phyloP scores from a whole-genome alignment of 495 filamentous ascomycete genomes.

The Hypoxylon crocopeplum region DNA sequence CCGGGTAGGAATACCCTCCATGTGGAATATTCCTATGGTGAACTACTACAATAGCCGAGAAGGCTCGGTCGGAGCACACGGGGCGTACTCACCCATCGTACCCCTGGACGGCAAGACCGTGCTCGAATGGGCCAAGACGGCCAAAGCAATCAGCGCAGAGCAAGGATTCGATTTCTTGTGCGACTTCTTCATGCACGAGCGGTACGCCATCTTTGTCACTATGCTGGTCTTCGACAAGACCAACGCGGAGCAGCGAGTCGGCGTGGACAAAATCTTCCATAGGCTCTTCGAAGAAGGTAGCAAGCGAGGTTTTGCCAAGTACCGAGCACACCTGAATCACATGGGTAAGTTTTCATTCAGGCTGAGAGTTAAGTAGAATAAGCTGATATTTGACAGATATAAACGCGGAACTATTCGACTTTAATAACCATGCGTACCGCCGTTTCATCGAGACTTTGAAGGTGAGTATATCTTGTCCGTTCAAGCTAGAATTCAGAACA shows the following conservation, averaged over 20 bases:
- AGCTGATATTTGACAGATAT: constrained; percentile 42
- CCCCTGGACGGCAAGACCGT: constrained; percentile 47
- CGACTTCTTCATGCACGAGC: constrained; percentile 55
- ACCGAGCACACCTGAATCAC: constrained; percentile 51
- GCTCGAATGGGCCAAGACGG: constrained; percentile 48
- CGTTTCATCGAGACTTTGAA: constrained; percentile 53
- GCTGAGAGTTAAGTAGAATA: neutral
- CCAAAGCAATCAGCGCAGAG: constrained; percentile 46
- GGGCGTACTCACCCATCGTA: constrained; percentile 52
- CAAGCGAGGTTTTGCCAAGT: constrained; percentile 50
- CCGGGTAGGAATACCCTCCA: constrained; percentile 48
- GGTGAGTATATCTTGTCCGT: constrained; percentile 25
- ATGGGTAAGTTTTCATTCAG: constrained; percentile 45
- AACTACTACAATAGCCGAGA: constrained; percentile 44
- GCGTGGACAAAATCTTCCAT: constrained; percentile 42
- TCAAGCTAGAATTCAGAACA: neutral
- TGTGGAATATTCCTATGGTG: constrained; percentile 52
- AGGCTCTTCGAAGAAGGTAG: constrained; percentile 46
- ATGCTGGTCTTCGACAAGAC: constrained; percentile 55
- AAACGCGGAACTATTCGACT: constrained; percentile 52
- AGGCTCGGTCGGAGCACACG: constrained; percentile 48
- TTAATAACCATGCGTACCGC: constrained; percentile 51
- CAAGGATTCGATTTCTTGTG: constrained; percentile 51
- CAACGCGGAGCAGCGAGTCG: constrained; percentile 40
- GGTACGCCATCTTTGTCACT: constrained; percentile 50